Base-by-base conservation (phyloP, 2,329 filamentous ascomycete genomes). In the Xylaria sp. region DNA sequence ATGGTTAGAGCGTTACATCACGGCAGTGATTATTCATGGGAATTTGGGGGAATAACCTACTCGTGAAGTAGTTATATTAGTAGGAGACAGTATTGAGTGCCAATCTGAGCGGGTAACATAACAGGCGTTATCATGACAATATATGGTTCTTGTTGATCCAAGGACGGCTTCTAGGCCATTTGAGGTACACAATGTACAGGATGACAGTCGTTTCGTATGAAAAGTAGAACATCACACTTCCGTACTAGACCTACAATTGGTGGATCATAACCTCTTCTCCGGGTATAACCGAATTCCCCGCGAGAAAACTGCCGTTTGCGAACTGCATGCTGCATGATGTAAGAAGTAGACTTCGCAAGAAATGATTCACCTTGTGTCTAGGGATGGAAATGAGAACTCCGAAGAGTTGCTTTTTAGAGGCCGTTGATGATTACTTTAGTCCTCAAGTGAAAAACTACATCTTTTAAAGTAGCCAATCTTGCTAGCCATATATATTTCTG, bases 1-100 rank as follows among this genome's bases (percentile, higher is more conserved):
- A 10, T 35, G 2, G 25, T 51, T 65, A 60, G 47, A 60, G 50
- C 12, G 25, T 29, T 60, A 25, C 29, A 23, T 57, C 21, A 50
- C 13, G 47, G 21, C 25, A n/a, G 63, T 55, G 48, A n/a, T 42
- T 16, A 12, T 60, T 54, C 42, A 12, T 1, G 32, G 32, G 10
- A 35, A 35, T 10, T 35, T 35, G 32, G 32, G 10, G 16, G 37
- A 23, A n/a, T 35, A n/a, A 48, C 50, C 18, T 35, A 29, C 10
- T 35, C 32, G 10, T 53, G 42, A 40, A 18, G 9, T 12, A 62
- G 18, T 42, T 23, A 32, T 44, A 27, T 62, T 23, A 32, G 37
- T 35, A 2, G 29, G 54, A n/a, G 25, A 37, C 10, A 47, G n/a
- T 48, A 18, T 53, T 23, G 23, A 5, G n/a, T 54, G 18, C 21